Evolutionary conservation across 495 filamentous ascomycete species (phyloP).

Genomic region (Neurospora discreta): DNA sequence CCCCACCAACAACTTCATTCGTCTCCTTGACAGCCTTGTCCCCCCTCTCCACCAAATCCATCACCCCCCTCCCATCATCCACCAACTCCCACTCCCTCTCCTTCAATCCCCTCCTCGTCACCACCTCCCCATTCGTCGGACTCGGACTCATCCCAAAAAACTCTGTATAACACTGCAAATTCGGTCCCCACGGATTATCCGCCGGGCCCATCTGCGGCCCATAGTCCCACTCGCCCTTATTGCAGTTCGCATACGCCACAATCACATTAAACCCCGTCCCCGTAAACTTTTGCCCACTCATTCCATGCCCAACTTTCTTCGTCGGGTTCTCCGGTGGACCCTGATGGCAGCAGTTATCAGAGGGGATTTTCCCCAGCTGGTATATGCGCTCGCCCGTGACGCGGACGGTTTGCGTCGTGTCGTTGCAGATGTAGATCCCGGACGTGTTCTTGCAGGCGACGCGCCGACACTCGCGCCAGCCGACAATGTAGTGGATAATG

Average conservation of each 20-base stretch:
- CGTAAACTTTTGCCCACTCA: constrained; percentile 3
- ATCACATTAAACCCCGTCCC: constrained; percentile 1
- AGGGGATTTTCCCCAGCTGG: fast-evolving
- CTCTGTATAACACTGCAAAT: background rate
- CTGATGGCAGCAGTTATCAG: constrained; percentile 1
- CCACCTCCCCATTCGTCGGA: background rate
- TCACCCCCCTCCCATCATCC: background rate
- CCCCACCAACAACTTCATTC: background rate
- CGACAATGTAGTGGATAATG: background rate
- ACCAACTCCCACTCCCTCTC: background rate
- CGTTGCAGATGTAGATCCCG: constrained; percentile 11
- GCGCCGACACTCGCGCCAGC: background rate
- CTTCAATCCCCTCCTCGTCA: background rate
- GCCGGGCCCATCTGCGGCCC: constrained; percentile 1
- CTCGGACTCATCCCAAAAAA: background rate
- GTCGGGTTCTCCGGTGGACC: background rate
- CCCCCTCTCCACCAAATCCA: background rate
- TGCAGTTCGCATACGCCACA: constrained; percentile 5
- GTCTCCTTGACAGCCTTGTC: background rate
- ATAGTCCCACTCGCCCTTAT: background rate
- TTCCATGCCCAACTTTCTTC: background rate
- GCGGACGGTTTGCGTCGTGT: background rate
- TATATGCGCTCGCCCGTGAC: background rate
- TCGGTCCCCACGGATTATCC: constrained; percentile 5
- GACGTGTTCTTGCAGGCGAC: constrained; percentile 4